Conservation (phyloP, 2,329 filamentous ascomycete species). For the Paecilomyces variotii region DNA sequence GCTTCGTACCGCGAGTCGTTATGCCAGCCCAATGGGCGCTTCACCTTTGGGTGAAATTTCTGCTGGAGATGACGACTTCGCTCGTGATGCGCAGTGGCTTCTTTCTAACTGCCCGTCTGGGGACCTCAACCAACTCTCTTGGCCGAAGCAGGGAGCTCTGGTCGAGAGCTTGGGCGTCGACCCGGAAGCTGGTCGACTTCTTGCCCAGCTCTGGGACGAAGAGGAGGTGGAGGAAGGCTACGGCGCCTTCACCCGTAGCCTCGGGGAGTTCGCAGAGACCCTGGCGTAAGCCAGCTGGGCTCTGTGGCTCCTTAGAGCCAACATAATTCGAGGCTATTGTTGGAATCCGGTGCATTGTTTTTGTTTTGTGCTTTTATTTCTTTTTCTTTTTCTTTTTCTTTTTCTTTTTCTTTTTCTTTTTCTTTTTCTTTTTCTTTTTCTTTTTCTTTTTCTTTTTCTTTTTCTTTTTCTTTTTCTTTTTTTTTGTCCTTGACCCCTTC, state of each 20-base stretch:
- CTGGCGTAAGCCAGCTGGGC: not conserved
- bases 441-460: too few species aligned
- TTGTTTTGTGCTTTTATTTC: not conserved
- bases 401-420: not conserved
- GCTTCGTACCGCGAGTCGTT: conserved; percentile 27
- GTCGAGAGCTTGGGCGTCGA: not conserved
- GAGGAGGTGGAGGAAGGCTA: not conserved
- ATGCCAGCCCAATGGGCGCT: conserved; percentile 3
- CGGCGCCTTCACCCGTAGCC: not conserved
- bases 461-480: not conserved
- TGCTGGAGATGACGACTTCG: conserved; percentile 6
- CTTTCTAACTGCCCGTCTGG: conserved; percentile 7
- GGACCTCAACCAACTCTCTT: conserved; percentile 6
- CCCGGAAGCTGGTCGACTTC: not conserved
- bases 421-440: not conserved
- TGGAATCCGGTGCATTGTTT: not conserved
- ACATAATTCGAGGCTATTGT: not conserved
- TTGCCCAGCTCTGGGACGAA: not conserved
- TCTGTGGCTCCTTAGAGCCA: not conserved
- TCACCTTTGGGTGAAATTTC: not conserved
- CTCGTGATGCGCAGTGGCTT: conserved; percentile 4
- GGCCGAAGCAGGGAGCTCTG: conserved; percentile 1
- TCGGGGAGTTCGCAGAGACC: not conserved
- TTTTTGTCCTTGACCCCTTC: not conserved
- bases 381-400: too few species aligned